Evolutionary conservation across 495 filamentous ascomycete species (phyloP).

Genomic region (Aspergillus nidulans): DNA sequence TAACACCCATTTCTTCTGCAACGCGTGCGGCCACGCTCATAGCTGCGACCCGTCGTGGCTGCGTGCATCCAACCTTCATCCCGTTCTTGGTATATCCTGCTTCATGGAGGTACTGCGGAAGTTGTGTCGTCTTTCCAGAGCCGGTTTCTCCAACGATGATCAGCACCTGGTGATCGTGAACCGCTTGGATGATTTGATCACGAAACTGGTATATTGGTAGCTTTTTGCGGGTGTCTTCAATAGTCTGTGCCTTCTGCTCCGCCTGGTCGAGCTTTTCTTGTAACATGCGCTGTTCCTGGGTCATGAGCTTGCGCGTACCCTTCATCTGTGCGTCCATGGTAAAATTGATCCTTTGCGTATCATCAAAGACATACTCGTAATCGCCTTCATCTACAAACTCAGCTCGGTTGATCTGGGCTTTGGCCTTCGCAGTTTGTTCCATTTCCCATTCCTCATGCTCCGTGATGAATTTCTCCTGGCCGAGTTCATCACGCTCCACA

Average conservation of each 20-base stretch:
- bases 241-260: constrained; percentile 76
- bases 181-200: constrained; percentile 68
- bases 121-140: constrained; percentile 85
- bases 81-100: constrained; percentile 81
- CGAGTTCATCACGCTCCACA: constrained; percentile 81
- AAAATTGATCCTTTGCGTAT: constrained; percentile 83
- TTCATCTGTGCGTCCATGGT: constrained; percentile 68
- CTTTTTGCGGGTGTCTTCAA: constrained; percentile 88
- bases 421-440: constrained; percentile 85
- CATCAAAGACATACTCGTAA: constrained; percentile 93
- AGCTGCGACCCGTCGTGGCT: constrained; percentile 93
- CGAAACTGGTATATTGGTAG: constrained; percentile 86
- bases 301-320: constrained; percentile 63
- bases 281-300: constrained; percentile 71
- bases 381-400: constrained; percentile 80
- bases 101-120: constrained; percentile 81
- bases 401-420: constrained; percentile 71
- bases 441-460: constrained; percentile 96
- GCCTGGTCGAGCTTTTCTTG: constrained; percentile 79
- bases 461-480: constrained; percentile 84
- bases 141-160: constrained; percentile 88
- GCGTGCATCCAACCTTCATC: constrained; percentile 52
- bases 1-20: constrained; percentile 89
- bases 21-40: constrained; percentile 95
- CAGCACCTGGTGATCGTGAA: constrained; percentile 74